Base-by-base conservation (phyloP, 345 rosid genomes). In the Hibiscus syriacus region DNA sequence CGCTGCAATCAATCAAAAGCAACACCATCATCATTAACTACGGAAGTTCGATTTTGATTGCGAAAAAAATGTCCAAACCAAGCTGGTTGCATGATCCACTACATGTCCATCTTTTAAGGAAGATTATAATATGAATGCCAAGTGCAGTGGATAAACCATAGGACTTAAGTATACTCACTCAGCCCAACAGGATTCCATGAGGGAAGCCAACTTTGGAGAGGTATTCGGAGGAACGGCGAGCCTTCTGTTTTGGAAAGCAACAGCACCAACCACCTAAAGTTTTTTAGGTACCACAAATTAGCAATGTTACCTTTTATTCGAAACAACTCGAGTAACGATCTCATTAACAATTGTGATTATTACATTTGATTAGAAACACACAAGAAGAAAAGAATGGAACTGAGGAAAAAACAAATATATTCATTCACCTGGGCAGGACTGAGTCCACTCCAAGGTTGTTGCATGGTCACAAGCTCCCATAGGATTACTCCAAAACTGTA, bases 151-250 rank as follows among this genome's bases (percentile, higher is more conserved):
- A 41, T 4, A 16, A 48, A 68, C 14, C 3, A 23, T 25, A 55
- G 10, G 32, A 67, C 29, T 45, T 49, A 49, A 49, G 55, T 17
- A 6, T 5, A 68, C 90, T 82, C 78, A 89, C 96, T 90, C 97
- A 0, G 88, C 86, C 97, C 98, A 93, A 78, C 98, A 93, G 63
- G 97, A 86, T 82, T 93, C 98, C 88, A 93, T 87, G 62, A 93
- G 86, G 59, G 98, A 83, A 68, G 86, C 85, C 86, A 93, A 75
- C 69, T 70, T 65, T 0, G 94, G 92, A 25, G 97, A 84, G 29
- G 91, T 85, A 69, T 76, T 82, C 10, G 76, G 86, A n/a, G 98
- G 98, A 61, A 93, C 74, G 5, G 84, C 13, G 34, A 90, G 96
- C 78, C 86, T 84, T 75, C 98, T 87, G 73, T 93, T 93, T 80